Base-by-base conservation (phyloP, 2,329 filamentous ascomycete species). In the Paraphoma chrysanthemicola region DNA sequence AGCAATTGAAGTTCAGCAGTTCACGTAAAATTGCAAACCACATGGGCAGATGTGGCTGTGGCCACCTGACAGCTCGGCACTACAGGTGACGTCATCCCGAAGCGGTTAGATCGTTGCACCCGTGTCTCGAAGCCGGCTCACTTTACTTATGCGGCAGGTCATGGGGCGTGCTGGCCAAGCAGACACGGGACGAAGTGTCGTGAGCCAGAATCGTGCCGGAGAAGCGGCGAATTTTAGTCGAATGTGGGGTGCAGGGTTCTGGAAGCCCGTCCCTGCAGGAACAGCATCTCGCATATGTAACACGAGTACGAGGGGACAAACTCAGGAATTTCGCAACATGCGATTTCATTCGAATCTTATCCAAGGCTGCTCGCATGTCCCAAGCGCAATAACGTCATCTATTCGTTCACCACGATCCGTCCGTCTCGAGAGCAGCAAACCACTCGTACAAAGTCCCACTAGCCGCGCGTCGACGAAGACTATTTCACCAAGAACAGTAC, bases 11-110 rank as follows among this genome's bases (percentile, higher is more conserved):
- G 46, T 45, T 29, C 12, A 36, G n/a, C n/a, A 10, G 29, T 16
- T 31, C 38, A 44, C 23, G 46, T 41, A 56, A 48, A 39, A 45
- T 36, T 23, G n/a, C 30, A 48, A 16, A 29, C 44, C 43, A 50
- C 54, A 56, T 56, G 59, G 33, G 10, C 33, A 36, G 33, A 36
- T 49, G 60, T 52, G 49, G 49, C 49, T 44, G 29, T 44, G 42
- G 42, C 49, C 49, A 52, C 49, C 42, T 52, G 49, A 52, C 42
- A 38, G 14, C 9, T 52, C 56, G 48, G 48, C 54, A 57, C 49
- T 41, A 29, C 39, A 43, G 42, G 39, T 66, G 62, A 64, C 61
- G 57, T 66, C 62, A 63, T 56, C 43, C 43, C 45, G 17, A 48
- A 33, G 17, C 29, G 16, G 36, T 52, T 54, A 51, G 47, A 52